phyloP scores from a whole-genome alignment of 768 basidiomycete species.

The Russula foetens region DNA sequence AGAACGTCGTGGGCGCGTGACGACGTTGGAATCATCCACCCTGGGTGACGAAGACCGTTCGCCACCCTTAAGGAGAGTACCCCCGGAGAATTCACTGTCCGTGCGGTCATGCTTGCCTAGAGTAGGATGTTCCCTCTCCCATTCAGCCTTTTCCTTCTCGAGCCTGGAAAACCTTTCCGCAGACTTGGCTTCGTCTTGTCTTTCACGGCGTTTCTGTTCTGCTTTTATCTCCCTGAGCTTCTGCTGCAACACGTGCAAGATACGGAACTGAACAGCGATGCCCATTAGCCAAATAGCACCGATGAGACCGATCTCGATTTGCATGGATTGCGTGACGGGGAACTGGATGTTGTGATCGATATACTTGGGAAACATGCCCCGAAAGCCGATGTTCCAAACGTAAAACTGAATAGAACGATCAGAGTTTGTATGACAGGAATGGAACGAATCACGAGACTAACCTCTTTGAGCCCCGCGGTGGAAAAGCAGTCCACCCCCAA shows the following conservation, averaged over 20 bases:
- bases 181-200: constrained; percentile 68
- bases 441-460: constrained; percentile 26
- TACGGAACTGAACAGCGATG: constrained; percentile 81
- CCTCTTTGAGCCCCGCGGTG: constrained; percentile 89
- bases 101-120: constrained; percentile 51
- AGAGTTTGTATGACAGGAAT: constrained; percentile 1
- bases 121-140: constrained; percentile 81
- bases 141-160: constrained; percentile 64
- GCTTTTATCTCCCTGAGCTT: constrained; percentile 74
- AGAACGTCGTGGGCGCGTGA: constrained; percentile 49
- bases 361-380: constrained; percentile 70
- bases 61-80: constrained; percentile 57
- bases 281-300: constrained; percentile 81
- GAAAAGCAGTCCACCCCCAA: constrained; percentile 93
- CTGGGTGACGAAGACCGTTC: constrained; percentile 34
- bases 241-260: constrained; percentile 69
- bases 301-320: constrained; percentile 87
- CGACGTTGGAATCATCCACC: constrained; percentile 41
- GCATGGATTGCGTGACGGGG: constrained; percentile 84
- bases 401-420: constrained; percentile 58
- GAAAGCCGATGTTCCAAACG: constrained; percentile 91
- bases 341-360: constrained; percentile 57
- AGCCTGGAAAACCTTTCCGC: constrained; percentile 59
- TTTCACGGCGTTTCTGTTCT: constrained; percentile 64
- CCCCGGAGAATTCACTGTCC: constrained; percentile 54